These are phyloP conservation scores for Phialemonium atrogriseum DNA, from an alignment of 2,329 filamentous ascomycete species.

Conservation along the genomic window DNA sequence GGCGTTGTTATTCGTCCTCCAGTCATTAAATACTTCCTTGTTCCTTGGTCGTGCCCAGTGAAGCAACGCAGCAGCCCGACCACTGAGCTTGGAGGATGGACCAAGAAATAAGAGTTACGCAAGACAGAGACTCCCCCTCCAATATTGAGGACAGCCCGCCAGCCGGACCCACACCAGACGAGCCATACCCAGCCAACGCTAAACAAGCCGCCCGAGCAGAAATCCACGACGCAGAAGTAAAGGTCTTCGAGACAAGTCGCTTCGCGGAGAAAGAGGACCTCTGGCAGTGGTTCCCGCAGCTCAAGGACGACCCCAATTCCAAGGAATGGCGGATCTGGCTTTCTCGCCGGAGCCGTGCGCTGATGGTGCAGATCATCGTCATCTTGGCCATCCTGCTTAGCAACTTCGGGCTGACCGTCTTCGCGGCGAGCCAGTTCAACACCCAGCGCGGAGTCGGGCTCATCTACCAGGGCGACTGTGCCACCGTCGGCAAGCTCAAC, in stretches of 20 bases:
- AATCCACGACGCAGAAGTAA: too few species aligned
- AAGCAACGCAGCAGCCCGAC: too few species aligned
- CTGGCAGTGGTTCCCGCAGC: constrained; percentile 16
- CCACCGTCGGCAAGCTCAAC: constrained; percentile 9
- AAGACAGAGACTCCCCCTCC: too few species aligned
- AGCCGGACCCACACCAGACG: too few species aligned
- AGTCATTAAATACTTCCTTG: too few species aligned
- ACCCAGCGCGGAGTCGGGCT: constrained; percentile 15
- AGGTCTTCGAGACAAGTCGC: constrained; percentile 1
- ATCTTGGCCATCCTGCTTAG: constrained; percentile 16
- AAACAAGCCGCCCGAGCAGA: too few species aligned
- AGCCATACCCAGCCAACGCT: too few species aligned
- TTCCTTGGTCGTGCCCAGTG: too few species aligned
- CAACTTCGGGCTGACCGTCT: constrained; percentile 15
- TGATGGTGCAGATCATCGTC: constrained; percentile 14
- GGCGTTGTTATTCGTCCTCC: too few species aligned
- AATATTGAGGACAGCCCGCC: too few species aligned
- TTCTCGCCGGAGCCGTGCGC: constrained; percentile 11
- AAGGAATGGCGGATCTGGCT: constrained; percentile 11
- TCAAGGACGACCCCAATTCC: constrained; percentile 9
- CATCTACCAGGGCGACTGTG: constrained; percentile 18
- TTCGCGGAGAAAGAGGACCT: constrained; percentile 2
- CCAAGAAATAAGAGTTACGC: too few species aligned
- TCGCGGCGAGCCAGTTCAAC: constrained; percentile 7
- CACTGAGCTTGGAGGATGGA: too few species aligned